phyloP scores from a whole-genome alignment of 2,329 filamentous ascomycete genomes.

The Penicillium verrucosum region DNA sequence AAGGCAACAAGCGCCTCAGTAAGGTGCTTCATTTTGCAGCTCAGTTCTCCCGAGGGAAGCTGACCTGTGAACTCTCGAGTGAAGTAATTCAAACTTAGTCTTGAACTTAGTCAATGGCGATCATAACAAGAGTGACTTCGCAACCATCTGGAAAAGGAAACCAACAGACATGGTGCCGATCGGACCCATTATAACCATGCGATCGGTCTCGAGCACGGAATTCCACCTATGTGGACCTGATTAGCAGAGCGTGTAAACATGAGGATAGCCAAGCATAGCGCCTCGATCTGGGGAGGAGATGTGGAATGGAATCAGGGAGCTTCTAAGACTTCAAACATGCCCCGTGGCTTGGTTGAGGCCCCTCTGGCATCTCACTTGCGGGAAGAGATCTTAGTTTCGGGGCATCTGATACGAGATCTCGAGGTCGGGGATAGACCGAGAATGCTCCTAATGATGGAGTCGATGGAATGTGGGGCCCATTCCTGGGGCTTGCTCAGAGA shows the following conservation, averaged over 20 bases:
- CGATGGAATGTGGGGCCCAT: conserved; percentile 24
- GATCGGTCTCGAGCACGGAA: background rate
- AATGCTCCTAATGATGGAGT: conserved; percentile 11
- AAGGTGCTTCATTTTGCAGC: conserved; percentile 16
- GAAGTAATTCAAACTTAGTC: conserved; percentile 4
- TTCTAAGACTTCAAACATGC: background rate
- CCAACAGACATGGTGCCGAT: conserved; percentile 16
- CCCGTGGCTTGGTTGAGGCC: background rate
- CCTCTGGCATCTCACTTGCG: background rate
- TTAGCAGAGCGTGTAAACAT: conserved; percentile 11
- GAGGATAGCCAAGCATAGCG: conserved; percentile 16
- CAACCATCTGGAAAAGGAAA: background rate
- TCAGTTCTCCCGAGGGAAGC: background rate
- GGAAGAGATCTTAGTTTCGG: background rate
- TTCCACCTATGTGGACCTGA: background rate
- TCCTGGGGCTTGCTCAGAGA: conserved; percentile 10
- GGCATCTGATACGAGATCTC: background rate
- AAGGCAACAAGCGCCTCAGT: conserved; percentile 11
- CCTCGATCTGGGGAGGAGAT: conserved; percentile 12
- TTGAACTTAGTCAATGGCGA: conserved; percentile 10
- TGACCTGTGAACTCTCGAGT: background rate
- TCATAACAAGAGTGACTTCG: conserved; percentile 9
- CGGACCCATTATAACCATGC: conserved; percentile 19
- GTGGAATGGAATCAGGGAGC: conserved; percentile 18
- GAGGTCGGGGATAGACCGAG: background rate